Percentiles rank a stretch among this genome's conserved stretches.
Evolutionary conservation across 2,329 filamentous ascomycete genomes (phyloP).

Genomic region (Lasiodiplodia citricola): DNA sequence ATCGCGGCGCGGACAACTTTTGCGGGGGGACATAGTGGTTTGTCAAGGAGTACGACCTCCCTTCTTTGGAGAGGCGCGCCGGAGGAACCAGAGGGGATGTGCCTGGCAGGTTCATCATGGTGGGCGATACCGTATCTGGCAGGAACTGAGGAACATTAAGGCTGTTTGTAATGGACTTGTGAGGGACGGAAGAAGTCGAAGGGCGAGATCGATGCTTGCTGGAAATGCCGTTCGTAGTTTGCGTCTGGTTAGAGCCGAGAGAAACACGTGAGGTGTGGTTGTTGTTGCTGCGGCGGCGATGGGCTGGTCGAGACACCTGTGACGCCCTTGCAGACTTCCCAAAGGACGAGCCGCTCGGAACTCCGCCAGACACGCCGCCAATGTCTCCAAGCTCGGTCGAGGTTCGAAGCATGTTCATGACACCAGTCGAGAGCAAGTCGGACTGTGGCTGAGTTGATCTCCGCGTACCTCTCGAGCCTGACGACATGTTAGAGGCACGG

Average conservation of each 20-base stretch:
- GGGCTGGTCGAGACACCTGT: constrained; percentile 41
- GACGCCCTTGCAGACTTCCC: constrained; percentile 45
- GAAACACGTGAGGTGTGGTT: constrained; percentile 46
- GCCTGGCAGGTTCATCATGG: constrained; percentile 38
- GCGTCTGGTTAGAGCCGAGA: constrained; percentile 48
- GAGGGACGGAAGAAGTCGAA: constrained; percentile 46
- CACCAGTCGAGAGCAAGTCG: constrained; percentile 43
- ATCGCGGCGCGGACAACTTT: constrained; percentile 49
- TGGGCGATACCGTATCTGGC: constrained; percentile 44
- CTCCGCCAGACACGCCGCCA: constrained; percentile 45
- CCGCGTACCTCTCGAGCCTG: constrained; percentile 36
- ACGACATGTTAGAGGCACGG: constrained; percentile 53
- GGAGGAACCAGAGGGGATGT: constrained; percentile 38
- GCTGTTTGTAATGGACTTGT: constrained; percentile 49
- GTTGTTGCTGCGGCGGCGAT: constrained; percentile 39
- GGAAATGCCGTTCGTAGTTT: constrained; percentile 47
- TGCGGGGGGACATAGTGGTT: constrained; percentile 38
- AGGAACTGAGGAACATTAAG: constrained; percentile 49
- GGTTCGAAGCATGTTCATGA: constrained; percentile 58
- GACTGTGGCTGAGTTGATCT: constrained; percentile 36
- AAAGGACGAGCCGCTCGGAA: constrained; percentile 49
- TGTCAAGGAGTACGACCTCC: constrained; percentile 52
- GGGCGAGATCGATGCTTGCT: constrained; percentile 42
- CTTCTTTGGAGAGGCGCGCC: constrained; percentile 39
- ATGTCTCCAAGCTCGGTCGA: constrained; percentile 56